Evolutionary conservation across 306 rosid genomes (phyloP).

Genomic region (Vicia sativa): DNA sequence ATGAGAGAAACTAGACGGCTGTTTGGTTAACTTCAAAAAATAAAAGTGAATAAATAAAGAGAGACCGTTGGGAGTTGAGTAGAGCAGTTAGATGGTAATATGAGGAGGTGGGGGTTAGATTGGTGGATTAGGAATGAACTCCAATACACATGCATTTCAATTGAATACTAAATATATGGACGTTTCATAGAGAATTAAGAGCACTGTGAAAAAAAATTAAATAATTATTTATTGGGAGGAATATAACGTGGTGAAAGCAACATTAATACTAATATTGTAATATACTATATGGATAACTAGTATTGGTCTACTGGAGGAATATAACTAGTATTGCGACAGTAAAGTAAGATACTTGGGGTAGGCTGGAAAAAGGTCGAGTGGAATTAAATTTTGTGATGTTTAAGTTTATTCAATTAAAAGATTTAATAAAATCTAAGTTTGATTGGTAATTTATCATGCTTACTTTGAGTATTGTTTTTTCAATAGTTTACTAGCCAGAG

Average conservation of each 20-base stretch:
- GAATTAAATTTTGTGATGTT: no score
- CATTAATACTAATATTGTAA: background rate
- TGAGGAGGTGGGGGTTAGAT: background rate
- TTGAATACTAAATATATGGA: background rate
- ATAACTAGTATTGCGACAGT: no score
- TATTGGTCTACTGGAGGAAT: no score
- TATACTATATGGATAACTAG: no score
- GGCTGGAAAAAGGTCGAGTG: no score
- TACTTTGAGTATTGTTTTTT: no score
- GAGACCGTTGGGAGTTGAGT: constrained; percentile 6
- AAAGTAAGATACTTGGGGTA: no score
- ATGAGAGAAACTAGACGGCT: constrained; percentile 25
- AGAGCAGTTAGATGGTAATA: constrained; percentile 18
- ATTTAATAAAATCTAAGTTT: no score
- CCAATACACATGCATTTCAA: background rate
- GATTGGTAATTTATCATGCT: no score
- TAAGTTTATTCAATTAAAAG: no score
- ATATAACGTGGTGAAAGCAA: constrained; percentile 19
- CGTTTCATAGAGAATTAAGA: constrained; percentile 31
- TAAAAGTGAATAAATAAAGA: background rate
- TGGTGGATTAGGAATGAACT: constrained; percentile 9
- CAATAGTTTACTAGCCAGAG: no score
- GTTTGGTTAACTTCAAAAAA: constrained; percentile 14
- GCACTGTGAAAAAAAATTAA: background rate
- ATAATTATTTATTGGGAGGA: background rate